Base-by-base conservation (phyloP, 2,329 filamentous ascomycete genomes). In the Fusarium sp. region DNA sequence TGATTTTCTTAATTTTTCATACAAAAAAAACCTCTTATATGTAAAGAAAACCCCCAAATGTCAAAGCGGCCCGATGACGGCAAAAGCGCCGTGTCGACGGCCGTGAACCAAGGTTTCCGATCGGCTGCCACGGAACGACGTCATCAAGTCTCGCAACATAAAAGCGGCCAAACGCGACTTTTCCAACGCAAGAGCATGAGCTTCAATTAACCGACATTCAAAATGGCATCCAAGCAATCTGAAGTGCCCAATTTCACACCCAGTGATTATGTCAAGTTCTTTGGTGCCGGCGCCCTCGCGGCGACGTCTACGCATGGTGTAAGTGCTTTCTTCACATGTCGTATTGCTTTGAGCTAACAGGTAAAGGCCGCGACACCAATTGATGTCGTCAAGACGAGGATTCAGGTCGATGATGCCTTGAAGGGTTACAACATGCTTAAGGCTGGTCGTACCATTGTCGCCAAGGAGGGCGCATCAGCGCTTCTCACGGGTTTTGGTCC, bases 371-470 rank as follows among this genome's bases (percentile, higher is more conserved):
- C 85, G 14, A 89, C 87, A 6, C 87, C 87, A 52, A 89, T 86
- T 71, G 85, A 85, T 81, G 95, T 95, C 82, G 93, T 97, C 86
- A 97, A 97, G 90, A 97, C 95, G 79, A 91, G 94, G 80, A 96
- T 97, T 83, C 94, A 97, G 86, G 93, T 97, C 82, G 94, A 97
- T 85, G 94, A 95, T 79, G 89, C 87, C 76, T 92, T 94, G 84
- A 97, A 97, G 87, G 95, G 95, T 85, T 89, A 90, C 80, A 95
- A 95, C 84, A 91, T 97, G 89, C 87, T 97, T 82, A 90, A 91
- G 80, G 93, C 93, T 66, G 95, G 92, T 85, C 90, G 90, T 75
- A 91, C 94, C 83, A 94, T 97, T 84, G 89, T 97, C 80, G 87
- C 87, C 76, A 92, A 91, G 75, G 94, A 97, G 85, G 95, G 95